Evolutionary conservation across 768 basidiomycete genomes (phyloP), one percentile per base, ranked within the genome.

Genomic region (Cystoderma amianthinum): DNA sequence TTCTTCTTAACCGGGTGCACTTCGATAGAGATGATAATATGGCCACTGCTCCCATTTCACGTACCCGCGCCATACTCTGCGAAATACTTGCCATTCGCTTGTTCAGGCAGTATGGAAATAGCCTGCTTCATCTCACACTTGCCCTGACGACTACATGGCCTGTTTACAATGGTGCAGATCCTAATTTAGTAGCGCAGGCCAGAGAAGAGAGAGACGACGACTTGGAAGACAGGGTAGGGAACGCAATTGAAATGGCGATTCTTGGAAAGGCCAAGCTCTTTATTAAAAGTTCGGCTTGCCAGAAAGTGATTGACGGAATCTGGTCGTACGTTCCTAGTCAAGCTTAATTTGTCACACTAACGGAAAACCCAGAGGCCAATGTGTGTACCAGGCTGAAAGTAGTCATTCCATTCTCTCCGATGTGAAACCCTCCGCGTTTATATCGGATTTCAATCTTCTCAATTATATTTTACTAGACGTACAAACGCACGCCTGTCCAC

Each of bases 191-290:
- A 28, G 58, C 68, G 15, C 69, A 74, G 41, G 84, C 79, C 4
- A 69, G 72, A 43, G 71, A 76, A 43, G 78, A 88, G 38, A 62
- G 76, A 30, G 81, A 84, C 45, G 79, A 81, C 41, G 83, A 86
- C 50, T 57, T 84, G 22, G 83, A 88, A 51, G 80, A 90, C 40
- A 61, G 82, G 42, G 81, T 92, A 1, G 93, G 94, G 4, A 96
- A 93, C 53, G 93, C 91, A 1, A 85, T 96, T 38, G 93, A 97
- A 59, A 71, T 91, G 69, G 93, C 93, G 3, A 93, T 96, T 48
- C 69, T 95, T 16, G 78, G 86, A 45, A 84, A 81, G 53, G 82
- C 91, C 3, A 93, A 90, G 53, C 68, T 80, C 15, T 96, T 97
- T 62, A 92, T 95, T 54, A 90, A 92, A 55, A 84, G 81, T 49